Evolutionary conservation across 2,329 filamentous ascomycete genomes (phyloP).

Genomic region (Plenodomus lindquistii): DNA sequence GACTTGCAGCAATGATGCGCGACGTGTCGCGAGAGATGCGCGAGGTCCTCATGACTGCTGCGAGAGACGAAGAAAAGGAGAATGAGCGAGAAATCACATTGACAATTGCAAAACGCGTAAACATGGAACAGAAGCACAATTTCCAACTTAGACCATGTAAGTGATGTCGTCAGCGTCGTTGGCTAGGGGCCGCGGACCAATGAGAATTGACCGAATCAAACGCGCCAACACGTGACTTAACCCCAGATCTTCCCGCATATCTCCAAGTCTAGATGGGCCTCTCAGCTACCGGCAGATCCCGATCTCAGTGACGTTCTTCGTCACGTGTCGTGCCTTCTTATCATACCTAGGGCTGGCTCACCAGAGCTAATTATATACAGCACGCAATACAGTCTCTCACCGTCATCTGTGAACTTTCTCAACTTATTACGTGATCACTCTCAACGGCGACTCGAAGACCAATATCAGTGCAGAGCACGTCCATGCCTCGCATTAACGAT

Average conservation of each 20-base stretch:
- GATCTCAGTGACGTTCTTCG: background rate
- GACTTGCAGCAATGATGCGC: conserved; percentile 36
- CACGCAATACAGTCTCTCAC: no score
- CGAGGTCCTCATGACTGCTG: conserved; percentile 40
- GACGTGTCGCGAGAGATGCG: conserved; percentile 44
- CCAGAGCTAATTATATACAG: background rate
- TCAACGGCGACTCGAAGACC: background rate
- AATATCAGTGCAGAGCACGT: background rate
- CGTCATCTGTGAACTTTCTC: no score
- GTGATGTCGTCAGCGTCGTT: conserved; percentile 7
- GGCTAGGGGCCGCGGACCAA: conserved; percentile 1
- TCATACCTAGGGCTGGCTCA: background rate
- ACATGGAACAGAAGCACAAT: background rate
- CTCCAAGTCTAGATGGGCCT: background rate
- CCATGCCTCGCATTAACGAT: background rate
- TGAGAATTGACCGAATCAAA: conserved; percentile 1
- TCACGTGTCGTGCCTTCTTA: background rate
- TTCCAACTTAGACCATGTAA: background rate
- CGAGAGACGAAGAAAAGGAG: no score
- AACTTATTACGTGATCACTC: background rate
- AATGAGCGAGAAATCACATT: background rate
- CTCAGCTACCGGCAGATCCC: background rate
- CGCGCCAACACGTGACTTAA: conserved; percentile 6
- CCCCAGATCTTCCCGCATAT: no score
- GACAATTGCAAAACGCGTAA: background rate